Percentiles rank a stretch among this genome's conserved stretches.
These are phyloP conservation scores for Pelargonium nanum DNA, from an alignment of 345 rosid species.

Conservation along the genomic window DNA sequence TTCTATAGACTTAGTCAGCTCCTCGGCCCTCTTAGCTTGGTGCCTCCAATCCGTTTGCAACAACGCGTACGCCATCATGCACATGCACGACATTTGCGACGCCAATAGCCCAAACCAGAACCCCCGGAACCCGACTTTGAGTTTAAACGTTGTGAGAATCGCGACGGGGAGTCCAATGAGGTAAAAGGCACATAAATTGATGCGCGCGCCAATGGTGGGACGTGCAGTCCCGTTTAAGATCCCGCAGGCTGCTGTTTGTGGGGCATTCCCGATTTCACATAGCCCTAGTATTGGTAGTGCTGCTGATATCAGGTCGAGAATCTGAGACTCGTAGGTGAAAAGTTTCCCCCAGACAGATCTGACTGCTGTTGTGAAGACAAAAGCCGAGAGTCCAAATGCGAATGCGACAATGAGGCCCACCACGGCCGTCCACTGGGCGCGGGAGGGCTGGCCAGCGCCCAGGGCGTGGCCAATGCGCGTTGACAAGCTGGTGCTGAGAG, in stretches of 20 bases:
- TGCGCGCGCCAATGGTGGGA: slow-evolving; percentile 14
- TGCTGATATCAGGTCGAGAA: slow-evolving; percentile 17
- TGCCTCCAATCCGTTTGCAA: slow-evolving; percentile 23
- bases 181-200: slow-evolving; percentile 25
- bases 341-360: slow-evolving; percentile 20
- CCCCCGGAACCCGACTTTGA: slow-evolving; percentile 9
- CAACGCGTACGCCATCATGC: slow-evolving; percentile 23
- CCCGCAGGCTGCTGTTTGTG: slow-evolving; percentile 30
- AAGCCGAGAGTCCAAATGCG: slow-evolving; percentile 15
- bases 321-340: slow-evolving; percentile 18
- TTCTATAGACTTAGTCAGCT: slow-evolving; percentile 12
- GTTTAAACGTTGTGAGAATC: slow-evolving; percentile 2
- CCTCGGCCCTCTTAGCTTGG: slow-evolving; percentile 20
- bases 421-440: slow-evolving; percentile 13
- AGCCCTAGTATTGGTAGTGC: slow-evolving; percentile 27
- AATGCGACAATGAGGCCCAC: slow-evolving; percentile 18
- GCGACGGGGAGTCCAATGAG: slow-evolving; percentile 25
- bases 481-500: slow-evolving; percentile 19
- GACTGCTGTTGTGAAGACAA: slow-evolving; percentile 14
- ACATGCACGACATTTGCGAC: slow-evolving; percentile 23
- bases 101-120: slow-evolving; percentile 14
- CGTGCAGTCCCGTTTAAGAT: slow-evolving; percentile 20
- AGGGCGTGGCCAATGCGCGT: slow-evolving; percentile 23
- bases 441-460: slow-evolving; percentile 16
- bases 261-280: slow-evolving; percentile 27